Conservation (phyloP, 345 rosid species). For the Citrus australasica region DNA sequence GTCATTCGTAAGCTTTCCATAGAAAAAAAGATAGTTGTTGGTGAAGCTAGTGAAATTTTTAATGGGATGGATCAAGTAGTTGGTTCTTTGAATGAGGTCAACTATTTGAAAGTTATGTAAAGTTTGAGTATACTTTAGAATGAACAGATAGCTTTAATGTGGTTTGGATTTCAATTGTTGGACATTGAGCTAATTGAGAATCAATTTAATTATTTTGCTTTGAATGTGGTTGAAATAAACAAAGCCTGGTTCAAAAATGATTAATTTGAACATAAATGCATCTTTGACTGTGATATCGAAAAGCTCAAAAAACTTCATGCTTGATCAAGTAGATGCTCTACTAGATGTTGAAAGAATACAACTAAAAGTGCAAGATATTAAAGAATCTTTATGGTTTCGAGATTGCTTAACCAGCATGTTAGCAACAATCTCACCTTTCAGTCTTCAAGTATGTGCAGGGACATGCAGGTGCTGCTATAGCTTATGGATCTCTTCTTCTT, state of each 20-base stretch:
- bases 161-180: background rate
- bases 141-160: background rate
- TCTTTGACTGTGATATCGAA: background rate
- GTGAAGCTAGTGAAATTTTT: background rate
- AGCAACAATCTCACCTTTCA: background rate
- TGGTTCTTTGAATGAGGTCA: background rate
- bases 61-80: background rate
- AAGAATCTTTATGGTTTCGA: background rate
- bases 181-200: background rate
- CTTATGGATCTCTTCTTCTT: slow-evolving; percentile 88
- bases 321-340: background rate
- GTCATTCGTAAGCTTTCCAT: too few relatives aligned
- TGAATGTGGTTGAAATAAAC: background rate
- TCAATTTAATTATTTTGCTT: background rate
- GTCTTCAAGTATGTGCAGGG: slow-evolving; percentile 47
- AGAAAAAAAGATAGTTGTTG: background rate
- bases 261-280: background rate
- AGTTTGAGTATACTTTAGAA: background rate
- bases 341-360: background rate
- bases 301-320: background rate
- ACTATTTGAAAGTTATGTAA: background rate
- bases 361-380: background rate
- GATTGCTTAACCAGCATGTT: background rate
- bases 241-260: background rate
- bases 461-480: slow-evolving; percentile 89